phyloP scores from a whole-genome alignment of 345 rosid species.

The Gynandropsis gynandra region DNA sequence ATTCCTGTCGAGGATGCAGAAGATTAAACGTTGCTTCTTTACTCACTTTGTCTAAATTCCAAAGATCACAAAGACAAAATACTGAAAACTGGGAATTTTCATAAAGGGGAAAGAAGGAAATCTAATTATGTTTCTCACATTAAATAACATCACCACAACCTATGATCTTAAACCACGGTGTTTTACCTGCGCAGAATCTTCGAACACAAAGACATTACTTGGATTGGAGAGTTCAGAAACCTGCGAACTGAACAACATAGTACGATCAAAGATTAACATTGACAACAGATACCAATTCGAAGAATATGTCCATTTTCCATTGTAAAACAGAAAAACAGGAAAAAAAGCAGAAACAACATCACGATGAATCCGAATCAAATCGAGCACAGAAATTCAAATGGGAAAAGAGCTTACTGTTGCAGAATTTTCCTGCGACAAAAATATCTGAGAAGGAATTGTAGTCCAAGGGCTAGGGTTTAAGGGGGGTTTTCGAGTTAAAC shows the following conservation, averaged over 20 bases:
- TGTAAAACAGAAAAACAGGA: too few relatives aligned
- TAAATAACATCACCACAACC: background rate
- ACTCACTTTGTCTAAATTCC: background rate
- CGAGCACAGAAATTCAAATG: too few relatives aligned
- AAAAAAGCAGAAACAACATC: too few relatives aligned
- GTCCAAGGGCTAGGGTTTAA: too few relatives aligned
- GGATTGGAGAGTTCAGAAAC: background rate
- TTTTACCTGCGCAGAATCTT: conserved; percentile 26
- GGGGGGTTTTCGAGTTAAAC: too few relatives aligned
- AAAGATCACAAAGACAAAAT: background rate
- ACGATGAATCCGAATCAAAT: too few relatives aligned
- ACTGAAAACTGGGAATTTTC: background rate
- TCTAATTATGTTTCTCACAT: background rate
- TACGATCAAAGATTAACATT: too few relatives aligned
- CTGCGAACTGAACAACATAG: conserved; percentile 6
- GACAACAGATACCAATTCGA: too few relatives aligned
- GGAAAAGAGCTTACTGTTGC: too few relatives aligned
- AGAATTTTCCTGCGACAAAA: too few relatives aligned
- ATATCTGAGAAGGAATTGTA: too few relatives aligned
- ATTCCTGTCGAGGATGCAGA: background rate
- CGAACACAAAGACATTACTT: conserved; percentile 22
- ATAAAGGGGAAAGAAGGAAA: background rate
- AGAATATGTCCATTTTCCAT: too few relatives aligned
- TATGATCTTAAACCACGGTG: conserved; percentile 3
- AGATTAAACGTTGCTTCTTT: background rate